These are phyloP conservation scores for Nigrograna mackinnonii DNA, from an alignment of 2,329 filamentous ascomycete genomes.

Conservation along the genomic window DNA sequence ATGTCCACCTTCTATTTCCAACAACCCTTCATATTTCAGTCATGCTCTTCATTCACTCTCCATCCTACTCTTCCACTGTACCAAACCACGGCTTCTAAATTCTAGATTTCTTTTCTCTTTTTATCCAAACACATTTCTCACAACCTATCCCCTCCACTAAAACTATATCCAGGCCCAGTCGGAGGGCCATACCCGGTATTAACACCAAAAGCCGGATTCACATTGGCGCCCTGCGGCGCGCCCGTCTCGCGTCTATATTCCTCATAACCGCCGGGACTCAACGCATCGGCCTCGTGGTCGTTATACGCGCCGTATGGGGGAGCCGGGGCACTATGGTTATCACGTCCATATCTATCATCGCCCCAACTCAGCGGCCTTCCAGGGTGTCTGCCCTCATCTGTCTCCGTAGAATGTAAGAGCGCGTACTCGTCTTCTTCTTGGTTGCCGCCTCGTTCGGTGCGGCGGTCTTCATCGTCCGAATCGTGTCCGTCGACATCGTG, in stretches of 20 bases:
- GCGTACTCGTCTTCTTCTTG: slow-evolving; percentile 57
- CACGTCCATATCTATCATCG: slow-evolving; percentile 24
- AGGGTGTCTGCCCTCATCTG: slow-evolving; percentile 43
- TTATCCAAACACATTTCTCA: too few species aligned
- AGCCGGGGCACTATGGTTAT: slow-evolving; percentile 15
- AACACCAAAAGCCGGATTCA: too few species aligned
- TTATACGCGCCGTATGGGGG: slow-evolving; percentile 45
- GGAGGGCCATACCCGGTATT: too few species aligned
- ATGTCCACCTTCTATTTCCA: too few species aligned
- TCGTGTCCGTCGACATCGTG: slow-evolving; percentile 44
- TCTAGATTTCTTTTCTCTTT: too few species aligned
- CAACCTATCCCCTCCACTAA: slow-evolving; percentile 19
- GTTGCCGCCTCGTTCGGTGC: slow-evolving; percentile 42
- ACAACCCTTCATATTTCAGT: too few species aligned
- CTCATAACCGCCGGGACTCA: slow-evolving; percentile 40
- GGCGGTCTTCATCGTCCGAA: slow-evolving; percentile 43
- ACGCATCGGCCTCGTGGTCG: slow-evolving; percentile 27
- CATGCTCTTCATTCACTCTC: too few species aligned
- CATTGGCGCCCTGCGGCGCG: not conserved
- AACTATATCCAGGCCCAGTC: slow-evolving; percentile 18
- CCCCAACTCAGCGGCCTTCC: slow-evolving; percentile 45
- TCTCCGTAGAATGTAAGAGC: slow-evolving; percentile 49
- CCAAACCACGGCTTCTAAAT: too few species aligned
- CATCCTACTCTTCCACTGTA: too few species aligned
- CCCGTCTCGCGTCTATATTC: slow-evolving; percentile 32